A percentile compares a stretch with the other conserved stretches of the same genome.
These are phyloP conservation scores for Neonectria ditissima DNA, from an alignment of 2,329 filamentous ascomycete genomes.

Conservation along the genomic window DNA sequence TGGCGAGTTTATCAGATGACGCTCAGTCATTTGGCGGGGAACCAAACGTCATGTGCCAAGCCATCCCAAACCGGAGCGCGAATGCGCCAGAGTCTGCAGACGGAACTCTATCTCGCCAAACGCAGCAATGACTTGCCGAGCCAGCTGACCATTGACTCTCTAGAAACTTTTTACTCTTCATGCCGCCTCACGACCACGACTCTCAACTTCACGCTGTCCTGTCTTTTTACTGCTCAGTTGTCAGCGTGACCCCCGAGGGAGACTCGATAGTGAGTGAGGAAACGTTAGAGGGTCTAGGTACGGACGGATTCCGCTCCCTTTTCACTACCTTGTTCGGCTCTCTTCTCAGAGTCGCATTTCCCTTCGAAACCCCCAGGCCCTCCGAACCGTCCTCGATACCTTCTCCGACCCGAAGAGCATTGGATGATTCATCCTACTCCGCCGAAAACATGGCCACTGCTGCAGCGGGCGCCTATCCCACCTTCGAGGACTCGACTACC, in stretches of 20 bases:
- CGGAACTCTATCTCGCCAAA: conserved; percentile 6
- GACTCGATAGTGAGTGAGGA: conserved; percentile 94
- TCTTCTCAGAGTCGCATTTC: conserved; percentile 74
- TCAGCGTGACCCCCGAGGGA: conserved; percentile 92
- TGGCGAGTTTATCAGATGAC: conserved; percentile 39
- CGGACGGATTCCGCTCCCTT: conserved; percentile 68
- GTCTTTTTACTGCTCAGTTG: conserved; percentile 90
- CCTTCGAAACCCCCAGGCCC: conserved; percentile 52
- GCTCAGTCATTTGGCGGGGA: conserved; percentile 45
- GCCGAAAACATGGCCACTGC: conserved; percentile 37
- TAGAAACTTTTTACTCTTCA: conserved; percentile 94
- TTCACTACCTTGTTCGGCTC: conserved; percentile 80
- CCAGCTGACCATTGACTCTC: conserved; percentile 40
- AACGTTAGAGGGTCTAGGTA: conserved; percentile 94
- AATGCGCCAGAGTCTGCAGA: conserved; percentile 24
- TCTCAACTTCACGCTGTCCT: conserved; percentile 84
- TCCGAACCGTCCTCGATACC: conserved; percentile 38
- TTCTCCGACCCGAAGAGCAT: conserved; percentile 17
- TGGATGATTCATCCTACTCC: conserved; percentile 32
- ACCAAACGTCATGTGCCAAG: conserved; percentile 47
- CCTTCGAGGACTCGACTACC: conserved; percentile 41
- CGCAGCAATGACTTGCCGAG: conserved; percentile 18
- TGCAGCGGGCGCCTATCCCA: conserved; percentile 33
- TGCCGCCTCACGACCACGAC: conserved; percentile 72
- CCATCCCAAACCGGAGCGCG: conserved; percentile 24